A percentile compares a stretch with the other conserved stretches of the same genome.
Conservation (phyloP, 106 monocot species). For the Acorus calamus region DNA sequence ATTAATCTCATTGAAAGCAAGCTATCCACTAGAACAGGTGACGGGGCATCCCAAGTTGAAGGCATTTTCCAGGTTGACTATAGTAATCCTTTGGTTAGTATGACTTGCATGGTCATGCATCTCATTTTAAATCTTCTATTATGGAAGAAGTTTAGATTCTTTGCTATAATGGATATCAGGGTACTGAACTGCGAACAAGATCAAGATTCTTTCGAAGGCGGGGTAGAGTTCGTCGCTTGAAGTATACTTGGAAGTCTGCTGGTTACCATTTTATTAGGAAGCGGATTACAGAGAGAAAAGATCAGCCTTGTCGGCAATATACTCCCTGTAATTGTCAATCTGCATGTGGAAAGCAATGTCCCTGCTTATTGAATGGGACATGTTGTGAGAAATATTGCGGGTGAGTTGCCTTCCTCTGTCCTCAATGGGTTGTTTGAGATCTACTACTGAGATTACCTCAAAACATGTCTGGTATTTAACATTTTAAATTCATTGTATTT, state of each 20-base stretch:
- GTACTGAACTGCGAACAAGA: slow-evolving; percentile 63
- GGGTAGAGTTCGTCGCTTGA: slow-evolving; percentile 87
- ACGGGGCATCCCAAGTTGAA: slow-evolving; percentile 52
- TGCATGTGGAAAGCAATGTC: slow-evolving; percentile 90
- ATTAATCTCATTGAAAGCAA: slow-evolving; percentile 68
- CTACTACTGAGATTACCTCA: too few relatives aligned
- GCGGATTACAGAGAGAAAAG: slow-evolving; percentile 85
- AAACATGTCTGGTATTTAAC: too few relatives aligned
- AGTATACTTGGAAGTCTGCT: slow-evolving; percentile 97
- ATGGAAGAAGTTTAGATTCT: background rate
- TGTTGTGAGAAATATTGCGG: slow-evolving; percentile 99
- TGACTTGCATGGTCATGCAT: background rate
- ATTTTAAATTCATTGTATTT: too few relatives aligned
- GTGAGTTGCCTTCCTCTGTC: slow-evolving; percentile 25
- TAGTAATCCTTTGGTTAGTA: slow-evolving; percentile 7
- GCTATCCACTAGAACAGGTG: slow-evolving; percentile 29
- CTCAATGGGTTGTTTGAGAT: too few relatives aligned
- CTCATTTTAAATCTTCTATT: background rate
- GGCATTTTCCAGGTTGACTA: slow-evolving; percentile 52
- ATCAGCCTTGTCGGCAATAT: slow-evolving; percentile 94
- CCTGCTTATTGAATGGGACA: slow-evolving; percentile 83
- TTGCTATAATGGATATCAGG: slow-evolving; percentile 22
- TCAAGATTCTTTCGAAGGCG: slow-evolving; percentile 82
- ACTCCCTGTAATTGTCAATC: slow-evolving; percentile 91
- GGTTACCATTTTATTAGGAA: slow-evolving; percentile 96